Evolutionary conservation across 1,139 yeast genomes (phyloP).

Genomic region (Tardiomyces depauwii): DNA sequence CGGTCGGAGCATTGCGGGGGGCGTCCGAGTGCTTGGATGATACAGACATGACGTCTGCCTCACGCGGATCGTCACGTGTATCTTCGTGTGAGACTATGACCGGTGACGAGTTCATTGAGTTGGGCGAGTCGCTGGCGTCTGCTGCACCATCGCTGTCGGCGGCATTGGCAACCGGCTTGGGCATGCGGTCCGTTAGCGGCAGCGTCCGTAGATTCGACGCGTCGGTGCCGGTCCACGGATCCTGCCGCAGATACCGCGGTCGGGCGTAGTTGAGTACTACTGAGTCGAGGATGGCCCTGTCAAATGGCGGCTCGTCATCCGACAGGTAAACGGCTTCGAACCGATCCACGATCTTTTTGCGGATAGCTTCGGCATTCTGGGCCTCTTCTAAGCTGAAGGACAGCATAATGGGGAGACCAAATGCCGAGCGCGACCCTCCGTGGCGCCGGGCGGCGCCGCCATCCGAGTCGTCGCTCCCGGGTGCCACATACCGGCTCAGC

Average conservation of each 20-base stretch:
- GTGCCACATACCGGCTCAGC: not conserved
- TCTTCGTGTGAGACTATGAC: not conserved
- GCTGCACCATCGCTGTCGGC: not conserved
- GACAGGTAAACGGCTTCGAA: not conserved
- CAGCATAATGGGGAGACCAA: slow-evolving; percentile 1
- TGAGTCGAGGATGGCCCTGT: not conserved
- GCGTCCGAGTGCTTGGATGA: not conserved
- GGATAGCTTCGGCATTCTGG: not conserved
- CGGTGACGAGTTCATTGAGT: not conserved
- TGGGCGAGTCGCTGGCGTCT: not conserved
- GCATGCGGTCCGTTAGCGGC: not conserved
- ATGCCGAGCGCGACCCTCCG: slow-evolving; percentile 1
- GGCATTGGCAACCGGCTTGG: not conserved
- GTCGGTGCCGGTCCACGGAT: not conserved
- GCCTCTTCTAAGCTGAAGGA: not conserved
- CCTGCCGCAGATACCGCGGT: not conserved
- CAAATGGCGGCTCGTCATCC: not conserved
- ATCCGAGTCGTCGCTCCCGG: not conserved
- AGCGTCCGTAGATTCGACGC: not conserved
- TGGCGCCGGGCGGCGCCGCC: slow-evolving; percentile 29
- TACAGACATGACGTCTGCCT: not conserved
- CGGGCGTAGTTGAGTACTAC: not conserved
- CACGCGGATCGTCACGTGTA: not conserved
- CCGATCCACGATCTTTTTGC: not conserved
- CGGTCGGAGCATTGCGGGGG: not conserved